Evolutionary conservation across 2,329 filamentous ascomycete species (phyloP).

Genomic region (Fusarium tjaetaba): DNA sequence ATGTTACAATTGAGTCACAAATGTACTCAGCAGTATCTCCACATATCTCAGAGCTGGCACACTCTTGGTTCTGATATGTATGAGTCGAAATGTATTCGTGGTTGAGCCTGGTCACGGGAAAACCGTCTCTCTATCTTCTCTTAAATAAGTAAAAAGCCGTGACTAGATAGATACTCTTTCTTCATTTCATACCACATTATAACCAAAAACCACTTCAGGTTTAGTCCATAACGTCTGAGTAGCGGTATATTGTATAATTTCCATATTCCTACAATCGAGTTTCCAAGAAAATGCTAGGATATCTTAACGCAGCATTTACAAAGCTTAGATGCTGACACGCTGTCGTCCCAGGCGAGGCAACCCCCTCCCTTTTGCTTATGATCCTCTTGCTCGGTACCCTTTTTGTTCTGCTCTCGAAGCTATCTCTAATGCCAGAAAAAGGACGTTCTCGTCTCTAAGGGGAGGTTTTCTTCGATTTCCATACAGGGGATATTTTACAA

Average conservation of each 20-base stretch:
- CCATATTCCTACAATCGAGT: not conserved
- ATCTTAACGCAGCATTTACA: not conserved
- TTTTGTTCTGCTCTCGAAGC: not conserved
- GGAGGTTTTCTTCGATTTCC: not conserved
- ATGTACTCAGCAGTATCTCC: too few relatives aligned
- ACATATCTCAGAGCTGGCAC: too few relatives aligned
- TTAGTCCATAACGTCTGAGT: too few relatives aligned
- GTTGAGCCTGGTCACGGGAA: not conserved
- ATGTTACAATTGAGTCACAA: too few relatives aligned
- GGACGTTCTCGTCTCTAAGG: accelerated
- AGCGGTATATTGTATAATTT: not conserved
- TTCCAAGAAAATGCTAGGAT: too few relatives aligned
- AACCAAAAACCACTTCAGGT: too few relatives aligned
- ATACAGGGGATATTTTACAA: not conserved
- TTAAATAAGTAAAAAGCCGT: too few relatives aligned
- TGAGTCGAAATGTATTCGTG: too few relatives aligned
- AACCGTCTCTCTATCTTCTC: too few relatives aligned
- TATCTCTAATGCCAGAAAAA: not conserved
- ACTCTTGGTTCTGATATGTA: not conserved
- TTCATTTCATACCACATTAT: too few relatives aligned
- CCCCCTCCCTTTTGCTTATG: too few relatives aligned
- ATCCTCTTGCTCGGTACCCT: not conserved
- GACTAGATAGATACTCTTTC: too few relatives aligned
- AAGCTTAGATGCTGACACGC: not conserved
- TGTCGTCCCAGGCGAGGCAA: not conserved